Percentiles rank a stretch among this genome's conserved stretches.
These are phyloP conservation scores for Aspergillus flavus DNA, from an alignment of 2,329 filamentous ascomycete species.

Conservation along the genomic window DNA sequence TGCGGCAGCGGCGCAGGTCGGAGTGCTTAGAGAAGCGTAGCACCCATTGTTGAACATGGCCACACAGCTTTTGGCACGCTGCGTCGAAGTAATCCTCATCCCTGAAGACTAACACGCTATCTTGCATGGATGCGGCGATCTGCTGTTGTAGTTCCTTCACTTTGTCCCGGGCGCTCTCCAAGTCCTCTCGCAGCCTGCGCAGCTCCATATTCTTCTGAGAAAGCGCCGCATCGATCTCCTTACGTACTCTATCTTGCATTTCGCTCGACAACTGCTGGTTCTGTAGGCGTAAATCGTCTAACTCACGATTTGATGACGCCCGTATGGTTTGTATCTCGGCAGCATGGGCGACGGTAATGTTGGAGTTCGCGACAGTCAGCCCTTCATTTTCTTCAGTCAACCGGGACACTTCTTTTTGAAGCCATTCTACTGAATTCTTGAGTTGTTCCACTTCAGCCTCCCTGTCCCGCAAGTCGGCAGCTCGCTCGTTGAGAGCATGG, in stretches of 20 bases:
- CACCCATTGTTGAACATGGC: constrained; percentile 97
- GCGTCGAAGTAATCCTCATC: constrained; percentile 96
- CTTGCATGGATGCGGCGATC: constrained; percentile 60
- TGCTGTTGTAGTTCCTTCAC: constrained; percentile 63
- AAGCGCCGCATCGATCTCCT: constrained; percentile 66
- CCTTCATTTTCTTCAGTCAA: constrained; percentile 82
- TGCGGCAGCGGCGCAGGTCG: constrained; percentile 82
- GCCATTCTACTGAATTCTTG: constrained; percentile 73
- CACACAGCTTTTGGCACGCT: constrained; percentile 90
- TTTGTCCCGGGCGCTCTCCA: constrained; percentile 69
- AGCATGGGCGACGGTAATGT: constrained; percentile 74
- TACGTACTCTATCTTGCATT: constrained; percentile 63
- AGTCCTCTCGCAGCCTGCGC: constrained; percentile 72
- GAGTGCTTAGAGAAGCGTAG: constrained; percentile 97
- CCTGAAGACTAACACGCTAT: constrained; percentile 75
- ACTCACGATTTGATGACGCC: constrained; percentile 65
- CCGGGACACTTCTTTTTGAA: constrained; percentile 79
- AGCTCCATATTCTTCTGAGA: constrained; percentile 85
- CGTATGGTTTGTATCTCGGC: constrained; percentile 68
- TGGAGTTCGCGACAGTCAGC: constrained; percentile 74
- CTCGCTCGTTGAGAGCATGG: constrained; percentile 64
- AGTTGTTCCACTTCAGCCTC: constrained; percentile 85
- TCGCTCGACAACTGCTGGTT: constrained; percentile 64
- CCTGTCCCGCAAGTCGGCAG: constrained; percentile 74
- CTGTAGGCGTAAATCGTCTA: constrained; percentile 68